A percentile compares a stretch with the other conserved stretches of the same genome.
Evolutionary conservation across 805 yeast genomes (phyloP).

Genomic region (Millerozyma acaciae): DNA sequence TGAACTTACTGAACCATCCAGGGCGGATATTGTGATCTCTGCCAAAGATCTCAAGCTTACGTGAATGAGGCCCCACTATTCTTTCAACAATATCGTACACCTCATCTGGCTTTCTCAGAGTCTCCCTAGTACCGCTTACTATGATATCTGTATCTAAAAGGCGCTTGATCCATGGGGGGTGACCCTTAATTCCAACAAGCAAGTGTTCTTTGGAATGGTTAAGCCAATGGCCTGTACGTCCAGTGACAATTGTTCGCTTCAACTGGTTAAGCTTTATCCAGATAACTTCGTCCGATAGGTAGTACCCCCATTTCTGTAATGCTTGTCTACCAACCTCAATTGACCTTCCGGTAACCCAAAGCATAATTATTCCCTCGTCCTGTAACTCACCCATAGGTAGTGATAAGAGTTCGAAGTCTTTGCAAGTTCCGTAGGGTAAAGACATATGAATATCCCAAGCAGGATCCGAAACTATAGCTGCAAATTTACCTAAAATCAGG

Average conservation of each 20-base stretch:
- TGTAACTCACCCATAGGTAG: slow-evolving; percentile 69
- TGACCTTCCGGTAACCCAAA: slow-evolving; percentile 96
- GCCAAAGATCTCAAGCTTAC: slow-evolving; percentile 88
- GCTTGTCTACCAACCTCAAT: slow-evolving; percentile 83
- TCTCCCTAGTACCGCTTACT: slow-evolving; percentile 82
- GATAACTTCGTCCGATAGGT: slow-evolving; percentile 70
- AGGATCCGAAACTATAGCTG: slow-evolving; percentile 84
- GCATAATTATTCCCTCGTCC: slow-evolving; percentile 74
- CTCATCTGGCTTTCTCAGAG: slow-evolving; percentile 90
- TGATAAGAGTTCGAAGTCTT: slow-evolving; percentile 67
- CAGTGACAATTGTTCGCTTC: slow-evolving; percentile 86
- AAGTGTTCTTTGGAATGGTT: slow-evolving; percentile 93
- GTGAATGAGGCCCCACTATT: slow-evolving; percentile 68
- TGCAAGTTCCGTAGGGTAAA: slow-evolving; percentile 70
- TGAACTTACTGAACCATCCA: slow-evolving; percentile 66
- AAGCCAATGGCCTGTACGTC: slow-evolving; percentile 96
- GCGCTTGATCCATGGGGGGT: slow-evolving; percentile 65
- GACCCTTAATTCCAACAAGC: slow-evolving; percentile 79
- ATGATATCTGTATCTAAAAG: slow-evolving; percentile 71
- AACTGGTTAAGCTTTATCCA: slow-evolving; percentile 93
- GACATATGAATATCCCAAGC: slow-evolving; percentile 97
- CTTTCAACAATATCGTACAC: slow-evolving; percentile 80
- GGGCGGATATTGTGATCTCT: slow-evolving; percentile 79
- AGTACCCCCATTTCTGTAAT: slow-evolving; percentile 77
- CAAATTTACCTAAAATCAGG: slow-evolving; percentile 69